Evolutionary conservation across 2,329 filamentous ascomycete genomes (phyloP).

Genomic region (Penicillium sp.): DNA sequence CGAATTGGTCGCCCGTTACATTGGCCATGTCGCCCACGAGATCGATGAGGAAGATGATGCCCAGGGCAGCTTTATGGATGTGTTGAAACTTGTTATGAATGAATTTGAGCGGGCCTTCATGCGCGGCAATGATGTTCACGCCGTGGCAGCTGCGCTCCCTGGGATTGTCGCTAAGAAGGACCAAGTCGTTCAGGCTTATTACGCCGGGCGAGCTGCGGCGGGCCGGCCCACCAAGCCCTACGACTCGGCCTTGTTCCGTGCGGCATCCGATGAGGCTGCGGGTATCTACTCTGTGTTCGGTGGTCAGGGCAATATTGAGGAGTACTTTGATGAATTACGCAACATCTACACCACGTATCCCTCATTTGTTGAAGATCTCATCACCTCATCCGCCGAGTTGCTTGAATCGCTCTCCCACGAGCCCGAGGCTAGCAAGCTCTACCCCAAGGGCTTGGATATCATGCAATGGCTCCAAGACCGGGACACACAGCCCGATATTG

Average conservation of each 20-base stretch:
- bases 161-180: constrained; percentile 93
- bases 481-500: constrained; percentile 85
- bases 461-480: constrained; percentile 87
- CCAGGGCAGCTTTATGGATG: constrained; percentile 84
- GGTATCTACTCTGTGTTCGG: constrained; percentile 92
- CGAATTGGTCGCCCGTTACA: constrained; percentile 88
- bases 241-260: constrained; percentile 86
- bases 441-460: constrained; percentile 93
- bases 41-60: constrained; percentile 88
- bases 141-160: constrained; percentile 75
- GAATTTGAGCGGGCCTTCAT: constrained; percentile 97
- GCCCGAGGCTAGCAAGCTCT: constrained; percentile 86
- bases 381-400: constrained; percentile 75
- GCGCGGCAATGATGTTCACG: constrained; percentile 93
- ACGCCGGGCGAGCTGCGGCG: constrained; percentile 75
- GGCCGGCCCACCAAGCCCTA: constrained; percentile 86
- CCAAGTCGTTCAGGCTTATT: constrained; percentile 85
- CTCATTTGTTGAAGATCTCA: constrained; percentile 81
- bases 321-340: constrained; percentile 97
- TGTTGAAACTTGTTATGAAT: constrained; percentile 85
- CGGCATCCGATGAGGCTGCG: constrained; percentile 76
- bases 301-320: constrained; percentile 97
- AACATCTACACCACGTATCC: constrained; percentile 89
- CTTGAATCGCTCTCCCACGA: constrained; percentile 81
- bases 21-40: constrained; percentile 83